These are phyloP conservation scores for Chaetomidium leptoderma DNA, from an alignment of 495 filamentous ascomycete species.

Conservation along the genomic window DNA sequence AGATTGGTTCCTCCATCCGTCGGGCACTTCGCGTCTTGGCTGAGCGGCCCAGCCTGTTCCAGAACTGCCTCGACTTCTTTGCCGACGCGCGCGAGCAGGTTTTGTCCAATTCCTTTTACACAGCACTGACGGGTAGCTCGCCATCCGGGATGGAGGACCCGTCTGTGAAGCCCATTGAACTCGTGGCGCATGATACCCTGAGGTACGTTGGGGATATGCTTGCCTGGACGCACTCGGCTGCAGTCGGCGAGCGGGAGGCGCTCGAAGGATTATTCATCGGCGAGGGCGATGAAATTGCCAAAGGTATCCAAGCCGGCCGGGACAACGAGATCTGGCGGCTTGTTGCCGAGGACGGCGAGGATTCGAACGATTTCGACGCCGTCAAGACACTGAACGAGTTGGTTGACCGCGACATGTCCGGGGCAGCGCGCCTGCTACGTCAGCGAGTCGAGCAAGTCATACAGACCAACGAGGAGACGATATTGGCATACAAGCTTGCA, in stretches of 20 bases:
- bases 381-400: slow-evolving; percentile 79
- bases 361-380: slow-evolving; percentile 63
- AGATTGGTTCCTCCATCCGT: slow-evolving; percentile 81
- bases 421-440: slow-evolving; percentile 69
- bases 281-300: slow-evolving; percentile 86
- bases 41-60: slow-evolving; percentile 84
- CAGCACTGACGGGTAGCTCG: slow-evolving; percentile 74
- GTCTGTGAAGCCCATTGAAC: slow-evolving; percentile 85
- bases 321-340: slow-evolving; percentile 84
- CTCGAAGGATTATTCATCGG: slow-evolving; percentile 86
- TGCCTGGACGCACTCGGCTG: slow-evolving; percentile 90
- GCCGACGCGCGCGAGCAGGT: slow-evolving; percentile 85
- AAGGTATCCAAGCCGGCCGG: slow-evolving; percentile 75
- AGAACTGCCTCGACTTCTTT: slow-evolving; percentile 91
- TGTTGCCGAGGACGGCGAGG: slow-evolving; percentile 54
- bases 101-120: slow-evolving; percentile 84
- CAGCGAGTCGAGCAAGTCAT: slow-evolving; percentile 88
- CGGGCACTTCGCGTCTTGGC: slow-evolving; percentile 82
- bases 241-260: slow-evolving; percentile 89
- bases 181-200: slow-evolving; percentile 85
- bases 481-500: slow-evolving; percentile 81
- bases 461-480: slow-evolving; percentile 84
- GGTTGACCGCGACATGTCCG: slow-evolving; percentile 78
- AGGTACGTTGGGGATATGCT: slow-evolving; percentile 97
- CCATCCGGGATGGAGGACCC: slow-evolving; percentile 40